A percentile compares a stretch with the other conserved stretches of the same genome.
These are phyloP conservation scores for Acer campestre DNA, from an alignment of 345 rosid species.

Conservation along the genomic window DNA sequence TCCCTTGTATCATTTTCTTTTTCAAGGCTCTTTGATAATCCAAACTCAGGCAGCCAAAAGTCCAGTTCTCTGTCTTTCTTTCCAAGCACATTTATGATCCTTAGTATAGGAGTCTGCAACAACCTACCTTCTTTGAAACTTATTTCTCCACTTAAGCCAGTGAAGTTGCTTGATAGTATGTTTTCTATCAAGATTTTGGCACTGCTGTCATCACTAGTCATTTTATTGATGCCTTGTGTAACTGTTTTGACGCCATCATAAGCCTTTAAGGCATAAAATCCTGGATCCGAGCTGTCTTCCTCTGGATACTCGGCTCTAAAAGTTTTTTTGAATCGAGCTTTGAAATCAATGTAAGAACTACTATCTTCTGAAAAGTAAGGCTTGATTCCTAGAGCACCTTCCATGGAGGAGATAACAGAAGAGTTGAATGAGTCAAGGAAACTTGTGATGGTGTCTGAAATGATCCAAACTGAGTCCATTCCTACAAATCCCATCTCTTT, in stretches of 20 bases:
- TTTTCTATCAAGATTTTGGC: slow-evolving; percentile 16
- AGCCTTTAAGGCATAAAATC: slow-evolving; percentile 38
- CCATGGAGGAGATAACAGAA: slow-evolving; percentile 44
- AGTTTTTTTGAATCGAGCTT: slow-evolving; percentile 17
- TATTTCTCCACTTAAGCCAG: slow-evolving; percentile 48
- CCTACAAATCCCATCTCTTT: slow-evolving; percentile 38
- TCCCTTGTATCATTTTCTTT: not conserved
- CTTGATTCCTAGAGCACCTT: slow-evolving; percentile 53
- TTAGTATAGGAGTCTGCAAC: slow-evolving; percentile 8
- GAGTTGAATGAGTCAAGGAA: slow-evolving; percentile 36
- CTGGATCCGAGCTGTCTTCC: slow-evolving; percentile 36
- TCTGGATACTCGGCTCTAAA: slow-evolving; percentile 34
- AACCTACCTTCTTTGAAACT: slow-evolving; percentile 28
- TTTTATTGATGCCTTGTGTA: slow-evolving; percentile 14
- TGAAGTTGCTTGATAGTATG: slow-evolving; percentile 30
- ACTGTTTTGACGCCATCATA: slow-evolving; percentile 41
- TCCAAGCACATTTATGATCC: slow-evolving; percentile 44
- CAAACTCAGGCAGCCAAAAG: slow-evolving; percentile 41
- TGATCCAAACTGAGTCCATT: slow-evolving; percentile 48
- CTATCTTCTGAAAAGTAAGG: slow-evolving; percentile 19
- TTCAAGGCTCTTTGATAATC: slow-evolving; percentile 27
- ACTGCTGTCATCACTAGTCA: not conserved
- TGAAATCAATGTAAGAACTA: slow-evolving; percentile 25
- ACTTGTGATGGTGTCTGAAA: slow-evolving; percentile 31
- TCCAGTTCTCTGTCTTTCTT: slow-evolving; percentile 41